Conservation (phyloP, 345 rosid genomes). For the Linum tenue region DNA sequence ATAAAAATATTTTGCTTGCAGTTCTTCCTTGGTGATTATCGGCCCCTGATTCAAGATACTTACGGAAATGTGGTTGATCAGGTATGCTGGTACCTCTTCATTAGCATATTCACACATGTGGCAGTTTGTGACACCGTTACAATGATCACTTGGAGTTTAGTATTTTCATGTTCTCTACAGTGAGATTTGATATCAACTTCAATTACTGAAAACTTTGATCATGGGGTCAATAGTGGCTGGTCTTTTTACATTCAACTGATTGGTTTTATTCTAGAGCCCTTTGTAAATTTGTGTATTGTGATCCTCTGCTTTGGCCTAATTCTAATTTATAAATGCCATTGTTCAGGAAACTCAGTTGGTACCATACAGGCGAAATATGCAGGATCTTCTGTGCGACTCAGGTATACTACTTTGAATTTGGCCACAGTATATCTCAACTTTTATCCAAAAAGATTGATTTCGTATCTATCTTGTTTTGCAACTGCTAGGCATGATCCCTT, state of each 20-base stretch:
- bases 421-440: background rate
- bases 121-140: background rate
- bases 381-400: conserved; percentile 97
- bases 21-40: conserved; percentile 98
- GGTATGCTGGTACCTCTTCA: conserved; percentile 36
- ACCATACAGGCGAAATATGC: conserved; percentile 86
- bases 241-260: background rate
- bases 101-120: conserved; percentile 5
- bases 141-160: background rate
- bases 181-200: background rate
- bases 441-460: conserved; percentile 9
- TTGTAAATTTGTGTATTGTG: background rate
- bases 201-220: background rate
- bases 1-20: conserved; percentile 21
- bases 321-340: conserved; percentile 5
- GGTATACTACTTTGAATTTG: conserved; percentile 32
- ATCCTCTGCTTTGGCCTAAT: background rate
- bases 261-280: background rate
- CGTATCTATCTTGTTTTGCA: conserved; percentile 15
- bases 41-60: conserved; percentile 80
- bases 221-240: background rate
- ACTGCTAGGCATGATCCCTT: conserved; percentile 78
- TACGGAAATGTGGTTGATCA: conserved; percentile 84
- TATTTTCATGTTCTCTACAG: background rate
- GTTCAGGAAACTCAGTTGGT: conserved; percentile 90